phyloP scores from a whole-genome alignment of 1,139 yeast species.

The Geotrichum armillariae region DNA sequence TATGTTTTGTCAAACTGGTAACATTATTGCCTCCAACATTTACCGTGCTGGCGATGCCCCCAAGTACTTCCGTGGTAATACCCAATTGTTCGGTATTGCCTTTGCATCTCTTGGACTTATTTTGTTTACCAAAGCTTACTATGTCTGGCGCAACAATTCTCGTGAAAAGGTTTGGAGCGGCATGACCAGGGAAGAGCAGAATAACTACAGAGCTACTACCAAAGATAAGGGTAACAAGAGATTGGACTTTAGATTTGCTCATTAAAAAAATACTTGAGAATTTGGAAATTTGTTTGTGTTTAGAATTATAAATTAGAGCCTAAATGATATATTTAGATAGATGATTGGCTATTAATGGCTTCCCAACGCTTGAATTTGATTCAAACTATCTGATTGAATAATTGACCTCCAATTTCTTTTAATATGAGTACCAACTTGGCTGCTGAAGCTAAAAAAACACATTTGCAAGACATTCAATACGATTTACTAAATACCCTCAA shows the following conservation, averaged over 20 bases:
- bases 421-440: too few species aligned
- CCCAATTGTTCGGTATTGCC: conserved; percentile 44
- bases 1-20: conserved; percentile 58
- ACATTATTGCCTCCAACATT: conserved; percentile 50
- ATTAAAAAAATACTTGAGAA: too few species aligned
- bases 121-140: conserved; percentile 39
- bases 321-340: too few species aligned
- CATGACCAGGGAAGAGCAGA: conserved; percentile 50
- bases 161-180: conserved; percentile 50
- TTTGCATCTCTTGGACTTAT: conserved; percentile 31
- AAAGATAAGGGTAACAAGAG: conserved; percentile 56
- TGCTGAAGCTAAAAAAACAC: too few species aligned
- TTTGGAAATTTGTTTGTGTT: too few species aligned
- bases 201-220: conserved; percentile 46
- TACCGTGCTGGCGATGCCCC: conserved; percentile 60
- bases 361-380: too few species aligned
- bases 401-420: too few species aligned
- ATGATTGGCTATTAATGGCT: too few species aligned
- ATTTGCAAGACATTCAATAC: too few species aligned
- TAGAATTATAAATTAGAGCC: too few species aligned
- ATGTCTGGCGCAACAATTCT: conserved; percentile 48
- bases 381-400: too few species aligned
- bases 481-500: too few species aligned
- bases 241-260: conserved; percentile 50
- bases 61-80: conserved; percentile 54